Conservation (phyloP, 495 filamentous ascomycete genomes). For the Daldinia vernicosa region DNA sequence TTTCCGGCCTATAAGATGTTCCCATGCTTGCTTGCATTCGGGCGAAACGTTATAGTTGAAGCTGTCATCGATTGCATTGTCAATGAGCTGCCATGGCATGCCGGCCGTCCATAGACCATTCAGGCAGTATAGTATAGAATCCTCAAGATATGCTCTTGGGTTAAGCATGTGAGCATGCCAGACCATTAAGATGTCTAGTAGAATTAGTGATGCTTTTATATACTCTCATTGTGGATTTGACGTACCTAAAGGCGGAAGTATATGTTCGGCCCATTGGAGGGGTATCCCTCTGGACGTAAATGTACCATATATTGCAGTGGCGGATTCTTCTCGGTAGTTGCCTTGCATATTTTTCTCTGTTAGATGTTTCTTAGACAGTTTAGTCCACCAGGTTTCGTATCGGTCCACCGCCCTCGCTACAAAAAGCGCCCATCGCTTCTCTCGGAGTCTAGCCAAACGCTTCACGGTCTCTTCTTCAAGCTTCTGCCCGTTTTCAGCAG, state of each 20-base stretch:
- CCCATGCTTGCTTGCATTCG: slow-evolving; percentile 60
- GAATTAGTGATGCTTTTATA: slow-evolving; percentile 17
- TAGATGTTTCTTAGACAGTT: slow-evolving; percentile 45
- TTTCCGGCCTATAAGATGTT: slow-evolving; percentile 56
- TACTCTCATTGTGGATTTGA: not conserved
- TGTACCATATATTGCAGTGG: slow-evolving; percentile 24
- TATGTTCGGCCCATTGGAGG: slow-evolving; percentile 44
- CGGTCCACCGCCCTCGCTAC: slow-evolving; percentile 76
- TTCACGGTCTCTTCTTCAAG: slow-evolving; percentile 37
- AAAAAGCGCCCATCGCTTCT: slow-evolving; percentile 85
- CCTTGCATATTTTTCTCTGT: slow-evolving; percentile 46
- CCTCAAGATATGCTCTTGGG: slow-evolving; percentile 79
- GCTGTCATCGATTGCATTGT: slow-evolving; percentile 69
- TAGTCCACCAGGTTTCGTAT: slow-evolving; percentile 76
- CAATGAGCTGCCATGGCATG: slow-evolving; percentile 75
- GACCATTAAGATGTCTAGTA: slow-evolving; percentile 82
- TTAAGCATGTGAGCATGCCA: slow-evolving; percentile 91
- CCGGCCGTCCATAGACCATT: slow-evolving; percentile 69
- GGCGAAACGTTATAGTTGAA: slow-evolving; percentile 66
- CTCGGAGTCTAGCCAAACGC: slow-evolving; percentile 63
- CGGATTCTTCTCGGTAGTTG: not conserved
- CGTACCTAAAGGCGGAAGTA: slow-evolving; percentile 55
- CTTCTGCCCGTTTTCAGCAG: slow-evolving; percentile 26
- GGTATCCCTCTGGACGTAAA: slow-evolving; percentile 35
- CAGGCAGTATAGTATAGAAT: slow-evolving; percentile 71